A percentile compares a stretch with the other conserved stretches of the same genome.
Evolutionary conservation across 441 rosid genomes (phyloP).

Genomic region (Gossypium lobatum): DNA sequence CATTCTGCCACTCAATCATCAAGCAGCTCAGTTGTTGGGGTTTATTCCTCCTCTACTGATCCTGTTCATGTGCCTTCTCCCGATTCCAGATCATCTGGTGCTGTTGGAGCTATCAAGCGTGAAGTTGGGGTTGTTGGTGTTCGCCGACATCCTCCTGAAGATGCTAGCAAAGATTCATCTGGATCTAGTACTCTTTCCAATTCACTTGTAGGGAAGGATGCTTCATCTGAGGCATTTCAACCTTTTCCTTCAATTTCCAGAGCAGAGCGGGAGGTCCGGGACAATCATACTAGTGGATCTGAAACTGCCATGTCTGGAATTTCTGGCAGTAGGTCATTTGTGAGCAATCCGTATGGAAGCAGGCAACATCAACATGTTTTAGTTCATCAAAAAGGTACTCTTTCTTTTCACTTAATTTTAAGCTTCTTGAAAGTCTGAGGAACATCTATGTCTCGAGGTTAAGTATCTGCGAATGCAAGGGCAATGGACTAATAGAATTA

Average conservation of each 20-base stretch:
- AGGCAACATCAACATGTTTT: slow-evolving; percentile 53
- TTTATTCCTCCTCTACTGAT: slow-evolving; percentile 81
- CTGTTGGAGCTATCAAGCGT: slow-evolving; percentile 86
- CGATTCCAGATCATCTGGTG: slow-evolving; percentile 66
- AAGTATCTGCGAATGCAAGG: background rate
- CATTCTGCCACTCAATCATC: slow-evolving; percentile 36
- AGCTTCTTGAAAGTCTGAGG: background rate
- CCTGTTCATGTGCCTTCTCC: slow-evolving; percentile 98
- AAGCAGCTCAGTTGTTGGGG: slow-evolving; percentile 67
- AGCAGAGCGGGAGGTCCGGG: slow-evolving; percentile 51
- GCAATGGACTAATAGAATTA: background rate
- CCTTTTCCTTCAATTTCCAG: slow-evolving; percentile 47
- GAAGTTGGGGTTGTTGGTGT: slow-evolving; percentile 83
- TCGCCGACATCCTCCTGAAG: slow-evolving; percentile 55
- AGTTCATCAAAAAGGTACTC: slow-evolving; percentile 68
- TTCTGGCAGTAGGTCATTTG: slow-evolving; percentile 42
- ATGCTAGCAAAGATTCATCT: slow-evolving; percentile 38
- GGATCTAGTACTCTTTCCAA: slow-evolving; percentile 39
- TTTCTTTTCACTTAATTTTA: background rate
- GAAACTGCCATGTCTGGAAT: slow-evolving; percentile 41
- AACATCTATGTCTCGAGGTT: background rate
- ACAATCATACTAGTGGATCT: slow-evolving; percentile 30
- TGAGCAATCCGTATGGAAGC: slow-evolving; percentile 46
- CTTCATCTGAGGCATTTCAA: slow-evolving; percentile 50
- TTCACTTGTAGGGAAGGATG: slow-evolving; percentile 44